These are phyloP conservation scores for Pythium periplocum DNA, from an alignment of 352 stramenopile genomes.

Conservation along the genomic window DNA sequence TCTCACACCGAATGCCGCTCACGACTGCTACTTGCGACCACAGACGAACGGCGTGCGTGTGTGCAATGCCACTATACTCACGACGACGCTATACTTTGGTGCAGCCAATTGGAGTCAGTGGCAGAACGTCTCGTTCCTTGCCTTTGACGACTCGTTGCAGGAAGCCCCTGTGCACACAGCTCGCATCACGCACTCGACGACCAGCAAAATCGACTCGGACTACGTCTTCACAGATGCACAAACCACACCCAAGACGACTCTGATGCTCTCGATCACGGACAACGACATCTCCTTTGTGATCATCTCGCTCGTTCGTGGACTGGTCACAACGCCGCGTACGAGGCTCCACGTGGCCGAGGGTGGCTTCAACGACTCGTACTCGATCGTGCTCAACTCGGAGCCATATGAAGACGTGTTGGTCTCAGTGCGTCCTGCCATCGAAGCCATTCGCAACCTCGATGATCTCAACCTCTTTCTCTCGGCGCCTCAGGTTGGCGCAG, in stretches of 20 bases:
- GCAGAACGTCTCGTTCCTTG: conserved; percentile 49
- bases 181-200: conserved; percentile 41
- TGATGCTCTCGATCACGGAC: conserved; percentile 47
- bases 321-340: conserved; percentile 6
- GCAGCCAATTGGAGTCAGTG: conserved; percentile 56
- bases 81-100: conserved; percentile 42
- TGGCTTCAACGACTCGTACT: conserved; percentile 78
- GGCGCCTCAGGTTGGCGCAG: conserved; percentile 28
- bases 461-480: not conserved
- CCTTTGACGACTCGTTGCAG: conserved; percentile 58
- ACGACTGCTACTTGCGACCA: conserved; percentile 47
- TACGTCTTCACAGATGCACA: conserved; percentile 31
- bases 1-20: conserved; percentile 34
- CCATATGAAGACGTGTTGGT: conserved; percentile 59
- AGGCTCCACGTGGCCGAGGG: conserved; percentile 62
- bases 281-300: conserved; percentile 63
- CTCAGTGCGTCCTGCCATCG: conserved; percentile 27
- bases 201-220: conserved; percentile 26
- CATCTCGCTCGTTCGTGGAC: conserved; percentile 18
- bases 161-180: conserved; percentile 43
- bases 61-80: conserved; percentile 60
- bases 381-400: conserved; percentile 47
- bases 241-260: conserved; percentile 23
- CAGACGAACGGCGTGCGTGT: conserved; percentile 21
- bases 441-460: conserved; percentile 34